Evolutionary conservation across 2,329 filamentous ascomycete species (phyloP), one percentile per base, ranked within the genome.

Genomic region (Sarocladiaceae sp.): DNA sequence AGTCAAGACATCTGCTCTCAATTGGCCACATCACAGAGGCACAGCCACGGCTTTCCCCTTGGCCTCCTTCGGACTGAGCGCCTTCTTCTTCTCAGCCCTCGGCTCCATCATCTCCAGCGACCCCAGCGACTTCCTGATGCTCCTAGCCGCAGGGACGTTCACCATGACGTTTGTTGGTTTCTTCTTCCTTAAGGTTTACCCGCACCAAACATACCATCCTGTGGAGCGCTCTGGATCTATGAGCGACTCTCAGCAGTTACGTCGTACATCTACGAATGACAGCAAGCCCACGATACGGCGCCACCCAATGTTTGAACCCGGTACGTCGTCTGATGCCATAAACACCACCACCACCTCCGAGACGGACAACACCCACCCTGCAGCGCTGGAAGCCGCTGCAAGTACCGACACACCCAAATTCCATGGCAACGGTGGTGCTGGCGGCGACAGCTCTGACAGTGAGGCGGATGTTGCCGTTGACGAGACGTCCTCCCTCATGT

Each of bases 41-140:
- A 96, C 93, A 3, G 94, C 94, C 5, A 97, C 94, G 5, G 92
- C 92, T 1, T 94, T 97, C 61, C 93, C 94, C 5, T 71, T 97
- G 52, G 90, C 94, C 53, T 92, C 90, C 3, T 97, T 97, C 64
- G 94, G 94, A 3, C 73, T 99, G 53, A 97, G 92, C 66, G 94
- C 94, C 52, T 94, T 99, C 71, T 96, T 97, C 74, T 99, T 97
- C 72, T 93, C 94, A 1, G 78, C 86, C 2, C 71, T 95, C 29
- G 89, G 90, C 20, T 82, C 83, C 17, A 73, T 90, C 36, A 92
- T 96, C 64, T 88, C 90, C 2, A 90, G 90, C 35, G 84, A 95
- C 61, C 94, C 91, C 1, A 86, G 87, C 52, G 80, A 82, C 35
- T 92, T 97, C 60, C 77, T 99, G 53, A 75, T 93, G 57, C 73